phyloP scores from a whole-genome alignment of 2,329 filamentous ascomycete species.

The Venturia carpophila region DNA sequence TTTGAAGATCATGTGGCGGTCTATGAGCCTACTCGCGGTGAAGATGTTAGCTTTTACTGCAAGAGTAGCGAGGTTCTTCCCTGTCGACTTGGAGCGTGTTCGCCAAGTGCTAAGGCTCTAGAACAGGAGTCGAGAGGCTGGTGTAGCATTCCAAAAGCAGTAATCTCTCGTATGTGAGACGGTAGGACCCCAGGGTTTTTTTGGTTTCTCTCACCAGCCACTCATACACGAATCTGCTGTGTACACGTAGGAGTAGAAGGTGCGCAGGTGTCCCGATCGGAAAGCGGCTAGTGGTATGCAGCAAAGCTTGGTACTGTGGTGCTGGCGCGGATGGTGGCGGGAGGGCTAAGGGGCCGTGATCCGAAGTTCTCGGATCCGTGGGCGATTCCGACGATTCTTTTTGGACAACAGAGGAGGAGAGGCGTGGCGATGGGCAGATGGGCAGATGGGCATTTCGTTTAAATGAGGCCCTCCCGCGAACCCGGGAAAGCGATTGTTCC shows the following conservation, averaged over 20 bases:
- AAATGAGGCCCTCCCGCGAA: background rate
- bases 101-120: background rate
- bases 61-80: background rate
- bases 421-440: background rate
- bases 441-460: background rate
- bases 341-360: background rate
- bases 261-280: background rate
- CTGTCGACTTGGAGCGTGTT: background rate
- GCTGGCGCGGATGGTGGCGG: background rate
- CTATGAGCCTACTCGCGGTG: background rate
- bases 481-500: background rate
- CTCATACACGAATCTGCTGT: constrained; percentile 5
- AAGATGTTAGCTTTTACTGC: background rate
- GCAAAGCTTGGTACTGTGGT: background rate
- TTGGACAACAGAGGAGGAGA: background rate
- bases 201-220: background rate
- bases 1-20: background rate
- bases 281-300: background rate
- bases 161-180: background rate
- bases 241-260: constrained; percentile 7
- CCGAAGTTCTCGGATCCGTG: background rate
- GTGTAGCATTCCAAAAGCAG: background rate
- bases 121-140: background rate
- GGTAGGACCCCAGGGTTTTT: background rate
- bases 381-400: background rate